A percentile compares a stretch with the other conserved stretches of the same genome.
phyloP scores from a whole-genome alignment of 1,284 basidiomycete species.

The Ganoderma lucidum region DNA sequence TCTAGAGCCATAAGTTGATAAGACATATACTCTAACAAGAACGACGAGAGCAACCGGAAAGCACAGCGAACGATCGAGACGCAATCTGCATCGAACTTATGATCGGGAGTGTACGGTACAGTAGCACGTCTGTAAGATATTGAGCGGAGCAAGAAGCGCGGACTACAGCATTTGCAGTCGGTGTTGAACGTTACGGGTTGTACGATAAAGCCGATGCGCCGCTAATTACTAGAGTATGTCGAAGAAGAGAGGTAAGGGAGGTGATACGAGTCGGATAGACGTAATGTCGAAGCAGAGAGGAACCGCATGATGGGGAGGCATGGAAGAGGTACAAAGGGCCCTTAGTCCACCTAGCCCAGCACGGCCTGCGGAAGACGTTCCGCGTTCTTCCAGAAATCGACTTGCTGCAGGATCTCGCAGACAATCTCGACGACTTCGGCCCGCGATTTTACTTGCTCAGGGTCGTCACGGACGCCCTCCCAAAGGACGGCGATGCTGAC shows the following conservation, averaged over 20 bases:
- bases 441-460: conserved; percentile 51
- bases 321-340: not conserved
- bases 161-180: not conserved
- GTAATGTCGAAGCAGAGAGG: not conserved
- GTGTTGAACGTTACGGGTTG: not conserved
- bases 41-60: not conserved
- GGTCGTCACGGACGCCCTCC: conserved; percentile 60
- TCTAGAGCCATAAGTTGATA: not conserved
- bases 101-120: not conserved
- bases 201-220: conserved; percentile 2
- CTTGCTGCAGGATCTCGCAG: conserved; percentile 49
- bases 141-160: not conserved
- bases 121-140: not conserved
- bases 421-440: conserved; percentile 49
- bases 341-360: conserved; percentile 1
- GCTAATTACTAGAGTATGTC: not conserved
- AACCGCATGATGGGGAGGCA: not conserved
- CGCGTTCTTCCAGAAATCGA: conserved; percentile 53
- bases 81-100: not conserved
- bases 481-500: conserved; percentile 66
- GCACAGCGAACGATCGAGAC: not conserved
- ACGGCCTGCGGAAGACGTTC: conserved; percentile 41
- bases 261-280: not conserved
- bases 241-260: too few species aligned
- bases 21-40: not conserved